Conservation (phyloP, 805 yeast genomes). For the Candida schatavii region DNA sequence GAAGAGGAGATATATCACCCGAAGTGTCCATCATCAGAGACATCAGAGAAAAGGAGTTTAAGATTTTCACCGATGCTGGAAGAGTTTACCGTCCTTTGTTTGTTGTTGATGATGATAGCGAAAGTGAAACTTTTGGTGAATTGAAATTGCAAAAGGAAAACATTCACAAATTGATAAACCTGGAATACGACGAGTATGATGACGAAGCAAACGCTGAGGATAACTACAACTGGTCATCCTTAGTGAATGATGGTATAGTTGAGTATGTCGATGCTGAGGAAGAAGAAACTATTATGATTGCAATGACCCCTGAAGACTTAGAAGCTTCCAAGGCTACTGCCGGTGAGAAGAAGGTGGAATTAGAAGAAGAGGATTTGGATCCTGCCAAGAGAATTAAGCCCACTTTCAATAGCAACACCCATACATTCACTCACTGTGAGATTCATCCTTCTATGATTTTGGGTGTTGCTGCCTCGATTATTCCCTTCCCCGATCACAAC, state of each 20-base stretch:
- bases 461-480: slow-evolving; percentile 97
- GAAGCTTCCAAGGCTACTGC: slow-evolving; percentile 54
- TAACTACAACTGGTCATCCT: slow-evolving; percentile 76
- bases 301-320: slow-evolving; percentile 97
- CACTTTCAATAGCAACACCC: slow-evolving; percentile 47
- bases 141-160: slow-evolving; percentile 83
- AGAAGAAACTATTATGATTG: slow-evolving; percentile 97
- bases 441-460: slow-evolving; percentile 98
- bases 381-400: slow-evolving; percentile 87
- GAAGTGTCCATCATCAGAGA: slow-evolving; percentile 97
- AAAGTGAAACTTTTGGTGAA: slow-evolving; percentile 67
- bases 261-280: slow-evolving; percentile 99
- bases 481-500: slow-evolving; percentile 99
- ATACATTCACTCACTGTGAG: slow-evolving; percentile 97
- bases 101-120: slow-evolving; percentile 83
- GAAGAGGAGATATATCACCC: slow-evolving; percentile 92
- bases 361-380: slow-evolving; percentile 50
- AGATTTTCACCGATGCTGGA: slow-evolving; percentile 97
- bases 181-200: slow-evolving; percentile 62
- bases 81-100: slow-evolving; percentile 96
- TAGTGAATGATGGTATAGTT: slow-evolving; percentile 81
- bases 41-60: slow-evolving; percentile 93
- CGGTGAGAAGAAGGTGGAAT: slow-evolving; percentile 41
- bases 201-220: slow-evolving; percentile 47
- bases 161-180: slow-evolving; percentile 61